Conservation (phyloP, 805 yeast genomes). For the Kuraishia ogatae region DNA sequence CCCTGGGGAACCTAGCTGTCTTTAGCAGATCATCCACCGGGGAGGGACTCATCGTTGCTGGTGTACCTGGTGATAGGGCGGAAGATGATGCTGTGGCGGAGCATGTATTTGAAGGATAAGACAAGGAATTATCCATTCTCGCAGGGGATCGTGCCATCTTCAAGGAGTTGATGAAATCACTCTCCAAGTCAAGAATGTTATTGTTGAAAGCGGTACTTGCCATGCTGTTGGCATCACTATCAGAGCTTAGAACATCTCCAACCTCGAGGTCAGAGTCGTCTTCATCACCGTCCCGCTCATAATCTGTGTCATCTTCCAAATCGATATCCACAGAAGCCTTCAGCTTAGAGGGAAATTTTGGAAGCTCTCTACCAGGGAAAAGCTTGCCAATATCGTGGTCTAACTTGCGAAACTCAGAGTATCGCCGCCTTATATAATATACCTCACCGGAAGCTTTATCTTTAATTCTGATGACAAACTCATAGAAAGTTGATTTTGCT, state of each 20-base stretch:
- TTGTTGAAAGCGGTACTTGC: background rate
- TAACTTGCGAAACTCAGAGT: constrained; percentile 57
- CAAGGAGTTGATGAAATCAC: constrained; percentile 1
- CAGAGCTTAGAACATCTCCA: background rate
- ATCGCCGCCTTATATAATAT: constrained; percentile 51
- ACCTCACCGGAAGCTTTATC: constrained; percentile 22
- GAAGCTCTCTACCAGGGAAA: constrained; percentile 63
- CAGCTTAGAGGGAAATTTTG: constrained; percentile 22
- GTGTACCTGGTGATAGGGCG: background rate
- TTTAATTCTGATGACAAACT: constrained; percentile 41
- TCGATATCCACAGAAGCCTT: constrained; percentile 12
- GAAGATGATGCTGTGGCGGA: background rate
- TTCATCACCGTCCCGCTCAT: constrained; percentile 6
- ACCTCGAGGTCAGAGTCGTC: constrained; percentile 2
- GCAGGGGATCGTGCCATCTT: background rate
- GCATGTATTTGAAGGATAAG: background rate
- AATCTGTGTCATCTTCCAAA: constrained; percentile 7
- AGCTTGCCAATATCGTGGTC: constrained; percentile 39
- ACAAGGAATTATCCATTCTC: background rate
- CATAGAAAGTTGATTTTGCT: constrained; percentile 16
- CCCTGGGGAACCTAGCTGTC: constrained; percentile 43
- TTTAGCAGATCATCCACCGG: background rate
- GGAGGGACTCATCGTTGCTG: background rate
- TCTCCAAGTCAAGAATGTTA: constrained; percentile 1
- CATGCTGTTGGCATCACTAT: background rate